These are phyloP conservation scores for Leishmania tarentolae DNA, from an alignment of 208 protist genomes.

Conservation along the genomic window DNA sequence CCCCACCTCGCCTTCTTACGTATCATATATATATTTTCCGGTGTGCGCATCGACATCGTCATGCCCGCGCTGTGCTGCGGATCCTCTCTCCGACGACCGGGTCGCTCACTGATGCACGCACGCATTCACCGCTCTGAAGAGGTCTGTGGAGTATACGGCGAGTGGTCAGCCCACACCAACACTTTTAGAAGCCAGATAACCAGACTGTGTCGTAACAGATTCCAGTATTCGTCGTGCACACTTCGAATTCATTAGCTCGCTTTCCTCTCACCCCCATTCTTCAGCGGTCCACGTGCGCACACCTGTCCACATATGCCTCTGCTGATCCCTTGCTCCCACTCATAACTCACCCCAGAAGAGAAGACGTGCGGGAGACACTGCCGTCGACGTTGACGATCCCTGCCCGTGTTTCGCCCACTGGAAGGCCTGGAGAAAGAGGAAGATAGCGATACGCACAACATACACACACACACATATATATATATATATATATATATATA, in stretches of 20 bases:
- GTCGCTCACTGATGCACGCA: not conserved
- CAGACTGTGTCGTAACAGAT: not conserved
- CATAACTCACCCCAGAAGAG: not conserved
- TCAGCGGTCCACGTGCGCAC: not conserved
- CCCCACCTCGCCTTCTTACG: not conserved
- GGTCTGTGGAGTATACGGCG: not conserved
- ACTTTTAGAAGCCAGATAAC: not conserved
- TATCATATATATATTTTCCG: too few species aligned
- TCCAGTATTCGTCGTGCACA: too few species aligned
- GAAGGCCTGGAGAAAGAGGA: not conserved
- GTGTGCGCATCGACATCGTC: too few species aligned
- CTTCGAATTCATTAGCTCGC: not conserved
- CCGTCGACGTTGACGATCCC: not conserved
- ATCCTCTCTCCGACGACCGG: not conserved
- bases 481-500: not conserved
- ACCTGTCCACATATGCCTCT: not conserved
- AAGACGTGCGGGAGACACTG: not conserved
- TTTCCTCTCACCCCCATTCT: not conserved
- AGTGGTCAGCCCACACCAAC: not conserved
- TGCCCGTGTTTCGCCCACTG: not conserved
- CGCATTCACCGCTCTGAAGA: not conserved
- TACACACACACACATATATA: not conserved
- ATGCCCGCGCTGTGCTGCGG: not conserved
- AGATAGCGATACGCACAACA: not conserved
- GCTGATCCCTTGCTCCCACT: not conserved